phyloP scores from a whole-genome alignment of 306 rosid species.

The Trifolium fragiferum region DNA sequence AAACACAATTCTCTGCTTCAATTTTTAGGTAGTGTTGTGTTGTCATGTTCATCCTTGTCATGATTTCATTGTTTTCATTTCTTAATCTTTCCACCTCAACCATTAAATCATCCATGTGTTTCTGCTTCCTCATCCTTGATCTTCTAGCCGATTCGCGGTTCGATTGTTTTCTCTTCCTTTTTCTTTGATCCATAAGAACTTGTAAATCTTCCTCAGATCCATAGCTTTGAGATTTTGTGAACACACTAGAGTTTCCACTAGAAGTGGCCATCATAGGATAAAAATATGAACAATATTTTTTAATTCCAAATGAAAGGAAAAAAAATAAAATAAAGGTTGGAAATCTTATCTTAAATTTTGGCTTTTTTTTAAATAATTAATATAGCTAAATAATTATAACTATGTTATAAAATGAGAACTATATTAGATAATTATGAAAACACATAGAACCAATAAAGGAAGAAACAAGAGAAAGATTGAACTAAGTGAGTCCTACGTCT shows the following conservation, averaged over 20 bases:
- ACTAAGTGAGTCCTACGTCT: constrained; percentile 85
- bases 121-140: constrained; percentile 78
- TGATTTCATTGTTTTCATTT: constrained; percentile 57
- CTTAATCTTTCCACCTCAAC: constrained; percentile 47
- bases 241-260: constrained; percentile 69
- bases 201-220: constrained; percentile 72
- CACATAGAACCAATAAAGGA: constrained; percentile 97
- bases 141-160: constrained; percentile 89
- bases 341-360: background rate
- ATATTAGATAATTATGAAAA: constrained; percentile 52
- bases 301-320: constrained; percentile 11
- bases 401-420: background rate
- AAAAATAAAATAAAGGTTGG: background rate
- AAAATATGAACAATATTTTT: background rate
- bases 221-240: constrained; percentile 50
- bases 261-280: constrained; percentile 75
- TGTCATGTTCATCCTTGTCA: constrained; percentile 51
- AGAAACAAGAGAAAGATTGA: constrained; percentile 96
- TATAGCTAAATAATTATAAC: background rate
- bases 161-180: constrained; percentile 78
- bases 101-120: constrained; percentile 69
- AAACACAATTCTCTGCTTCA: constrained; percentile 66
- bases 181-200: constrained; percentile 64
- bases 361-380: background rate
- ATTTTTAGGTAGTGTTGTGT: constrained; percentile 51